Evolutionary conservation across 768 basidiomycete species (phyloP).

Genomic region (Lactarius trivialis): DNA sequence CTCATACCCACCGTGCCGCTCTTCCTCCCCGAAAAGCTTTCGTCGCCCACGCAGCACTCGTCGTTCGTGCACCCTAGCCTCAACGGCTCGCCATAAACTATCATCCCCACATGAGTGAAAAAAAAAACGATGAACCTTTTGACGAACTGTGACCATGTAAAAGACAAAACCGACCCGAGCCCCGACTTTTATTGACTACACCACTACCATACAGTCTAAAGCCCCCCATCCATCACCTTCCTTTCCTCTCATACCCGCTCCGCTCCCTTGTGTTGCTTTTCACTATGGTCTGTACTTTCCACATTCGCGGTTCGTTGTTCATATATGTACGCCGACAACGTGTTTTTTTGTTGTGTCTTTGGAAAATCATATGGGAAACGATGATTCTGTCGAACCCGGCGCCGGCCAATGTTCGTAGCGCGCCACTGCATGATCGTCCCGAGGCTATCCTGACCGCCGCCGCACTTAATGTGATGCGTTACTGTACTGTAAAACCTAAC

Average conservation of each 20-base stretch:
- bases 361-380: neutral
- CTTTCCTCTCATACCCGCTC: neutral
- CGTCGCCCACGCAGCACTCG: slow-evolving; percentile 32
- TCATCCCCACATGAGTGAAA: neutral
- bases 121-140: neutral
- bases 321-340: slow-evolving; percentile 10
- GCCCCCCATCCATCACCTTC: neutral
- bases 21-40: slow-evolving; percentile 46
- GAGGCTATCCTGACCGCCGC: neutral
- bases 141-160: neutral
- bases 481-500: no score
- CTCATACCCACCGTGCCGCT: slow-evolving; percentile 71
- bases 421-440: neutral
- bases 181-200: neutral
- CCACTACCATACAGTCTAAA: neutral
- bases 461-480: no score
- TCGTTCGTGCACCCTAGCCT: slow-evolving; percentile 30
- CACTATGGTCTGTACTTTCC: slow-evolving; percentile 8
- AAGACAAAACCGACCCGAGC: neutral
- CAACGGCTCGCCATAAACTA: slow-evolving; percentile 30
- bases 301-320: neutral
- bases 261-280: neutral
- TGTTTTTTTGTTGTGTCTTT: neutral
- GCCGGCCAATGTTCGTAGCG: neutral
- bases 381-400: neutral